A percentile compares a stretch with the other conserved stretches of the same genome.
These are phyloP conservation scores for Eucalyptus dawsonii DNA, from an alignment of 345 rosid species.

Conservation along the genomic window DNA sequence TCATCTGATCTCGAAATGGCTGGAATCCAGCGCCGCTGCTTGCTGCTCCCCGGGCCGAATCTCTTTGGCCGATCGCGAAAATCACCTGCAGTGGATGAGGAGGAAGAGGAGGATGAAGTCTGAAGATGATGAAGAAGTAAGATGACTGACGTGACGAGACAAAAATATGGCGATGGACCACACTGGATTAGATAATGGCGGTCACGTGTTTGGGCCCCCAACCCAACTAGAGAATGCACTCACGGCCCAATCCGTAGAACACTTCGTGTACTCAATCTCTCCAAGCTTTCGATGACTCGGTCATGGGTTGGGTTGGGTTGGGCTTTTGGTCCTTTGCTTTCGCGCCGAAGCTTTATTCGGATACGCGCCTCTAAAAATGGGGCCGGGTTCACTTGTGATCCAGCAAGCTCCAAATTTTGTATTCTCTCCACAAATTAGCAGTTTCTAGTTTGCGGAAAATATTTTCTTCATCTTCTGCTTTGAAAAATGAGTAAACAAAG, in stretches of 20 bases:
- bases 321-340: no score
- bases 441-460: no score
- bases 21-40: neutral
- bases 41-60: neutral
- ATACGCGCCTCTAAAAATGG: no score
- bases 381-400: no score
- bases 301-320: neutral
- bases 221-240: neutral
- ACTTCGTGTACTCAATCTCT: no score
- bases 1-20: neutral
- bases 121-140: neutral
- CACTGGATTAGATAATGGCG: neutral
- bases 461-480: no score
- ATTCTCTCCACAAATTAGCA: no score
- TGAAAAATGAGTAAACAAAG: no score
- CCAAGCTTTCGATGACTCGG: neutral
- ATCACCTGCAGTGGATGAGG: neutral
- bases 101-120: neutral
- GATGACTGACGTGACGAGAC: neutral
- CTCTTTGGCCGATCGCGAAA: neutral
- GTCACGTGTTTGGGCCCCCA: neutral
- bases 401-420: no score
- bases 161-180: neutral
- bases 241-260: neutral
- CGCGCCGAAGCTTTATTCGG: no score